Evolutionary conservation across 1,284 basidiomycete genomes (phyloP).

Genomic region (Apiotrichum montevideense): DNA sequence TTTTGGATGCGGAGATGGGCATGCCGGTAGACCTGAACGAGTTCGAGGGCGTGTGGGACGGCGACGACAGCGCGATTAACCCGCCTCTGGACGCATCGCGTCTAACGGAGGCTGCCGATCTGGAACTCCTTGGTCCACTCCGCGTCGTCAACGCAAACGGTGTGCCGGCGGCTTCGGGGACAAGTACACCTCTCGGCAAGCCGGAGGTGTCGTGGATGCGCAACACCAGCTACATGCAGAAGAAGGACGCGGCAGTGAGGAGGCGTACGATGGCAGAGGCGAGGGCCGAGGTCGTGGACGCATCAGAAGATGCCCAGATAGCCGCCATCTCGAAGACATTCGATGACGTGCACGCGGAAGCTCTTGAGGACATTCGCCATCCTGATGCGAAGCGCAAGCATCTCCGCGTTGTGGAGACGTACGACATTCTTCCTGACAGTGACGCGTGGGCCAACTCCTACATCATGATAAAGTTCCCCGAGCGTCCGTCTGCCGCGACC

Average conservation of each 20-base stretch:
- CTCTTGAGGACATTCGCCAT: slow-evolving; percentile 59
- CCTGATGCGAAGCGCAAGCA: slow-evolving; percentile 61
- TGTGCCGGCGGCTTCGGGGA: background rate
- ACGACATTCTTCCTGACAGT: slow-evolving; percentile 76
- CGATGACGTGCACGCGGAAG: slow-evolving; percentile 55
- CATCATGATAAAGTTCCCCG: slow-evolving; percentile 79
- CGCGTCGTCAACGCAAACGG: slow-evolving; percentile 19
- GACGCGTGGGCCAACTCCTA: slow-evolving; percentile 86
- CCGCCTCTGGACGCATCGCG: slow-evolving; percentile 63
- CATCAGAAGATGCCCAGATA: slow-evolving; percentile 71
- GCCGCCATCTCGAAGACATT: slow-evolving; percentile 79
- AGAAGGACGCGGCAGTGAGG: slow-evolving; percentile 37
- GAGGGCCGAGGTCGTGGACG: slow-evolving; percentile 57
- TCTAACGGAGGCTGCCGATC: slow-evolving; percentile 28
- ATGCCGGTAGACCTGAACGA: slow-evolving; percentile 84
- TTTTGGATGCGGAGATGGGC: slow-evolving; percentile 86
- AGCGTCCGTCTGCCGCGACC: slow-evolving; percentile 66
- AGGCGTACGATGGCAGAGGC: slow-evolving; percentile 18
- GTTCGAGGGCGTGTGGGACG: slow-evolving; percentile 77
- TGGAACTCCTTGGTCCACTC: slow-evolving; percentile 32
- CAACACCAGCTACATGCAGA: slow-evolving; percentile 76
- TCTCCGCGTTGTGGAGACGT: slow-evolving; percentile 70
- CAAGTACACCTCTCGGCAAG: slow-evolving; percentile 8
- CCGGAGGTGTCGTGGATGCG: slow-evolving; percentile 77
- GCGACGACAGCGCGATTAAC: slow-evolving; percentile 61